Evolutionary conservation across 164 flowering plant species (phyloP).

Genomic region (Magnolia changhungtana): DNA sequence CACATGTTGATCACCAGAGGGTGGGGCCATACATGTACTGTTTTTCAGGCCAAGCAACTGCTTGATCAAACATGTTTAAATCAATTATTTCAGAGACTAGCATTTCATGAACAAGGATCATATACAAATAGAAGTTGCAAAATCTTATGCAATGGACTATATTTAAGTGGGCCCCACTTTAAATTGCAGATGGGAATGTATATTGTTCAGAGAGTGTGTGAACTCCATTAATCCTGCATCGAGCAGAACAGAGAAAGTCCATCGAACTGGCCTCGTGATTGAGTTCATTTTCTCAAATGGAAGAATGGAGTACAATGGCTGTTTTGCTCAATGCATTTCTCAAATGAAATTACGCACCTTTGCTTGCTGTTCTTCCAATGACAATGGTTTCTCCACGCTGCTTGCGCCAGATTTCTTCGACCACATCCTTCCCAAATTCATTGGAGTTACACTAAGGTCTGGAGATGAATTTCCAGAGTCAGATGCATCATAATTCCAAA

Average conservation of each 20-base stretch:
- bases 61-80: too few species aligned
- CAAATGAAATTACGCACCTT: constrained; percentile 24
- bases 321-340: background rate
- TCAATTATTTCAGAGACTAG: too few species aligned
- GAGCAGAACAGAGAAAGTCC: too few species aligned
- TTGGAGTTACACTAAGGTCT: constrained; percentile 1
- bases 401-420: constrained; percentile 15
- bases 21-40: too few species aligned
- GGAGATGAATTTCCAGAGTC: background rate
- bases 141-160: too few species aligned
- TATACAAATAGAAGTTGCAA: too few species aligned
- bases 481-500: background rate
- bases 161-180: too few species aligned
- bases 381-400: constrained; percentile 20
- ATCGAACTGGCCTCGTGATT: background rate
- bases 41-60: too few species aligned
- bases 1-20: too few species aligned
- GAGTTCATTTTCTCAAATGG: background rate
- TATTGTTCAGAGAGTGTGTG: background rate
- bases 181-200: background rate
- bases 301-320: background rate
- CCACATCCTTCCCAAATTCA: constrained; percentile 19
- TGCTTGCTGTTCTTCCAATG: constrained; percentile 34
- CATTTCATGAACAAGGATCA: too few species aligned
- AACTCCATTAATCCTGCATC: background rate